Percentiles rank a stretch among this genome's conserved stretches.
Evolutionary conservation across 495 filamentous ascomycete genomes (phyloP).

Genomic region (Staphylotrichum longicolle): DNA sequence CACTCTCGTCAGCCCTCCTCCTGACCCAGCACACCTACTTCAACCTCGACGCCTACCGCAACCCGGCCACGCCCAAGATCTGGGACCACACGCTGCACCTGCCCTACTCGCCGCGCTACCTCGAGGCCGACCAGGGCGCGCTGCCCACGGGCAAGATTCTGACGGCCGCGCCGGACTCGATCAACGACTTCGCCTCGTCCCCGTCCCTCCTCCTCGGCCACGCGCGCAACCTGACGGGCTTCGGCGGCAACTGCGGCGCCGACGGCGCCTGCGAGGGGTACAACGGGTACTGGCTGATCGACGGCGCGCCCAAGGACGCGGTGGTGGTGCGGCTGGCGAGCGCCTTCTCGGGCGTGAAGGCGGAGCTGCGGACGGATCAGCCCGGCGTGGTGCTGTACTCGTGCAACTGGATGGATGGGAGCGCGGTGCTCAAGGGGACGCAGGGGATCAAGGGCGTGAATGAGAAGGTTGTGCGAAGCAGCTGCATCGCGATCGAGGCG

Average conservation of each 20-base stretch:
- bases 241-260: constrained; percentile 65
- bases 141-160: constrained; percentile 71
- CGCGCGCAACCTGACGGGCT: constrained; percentile 54
- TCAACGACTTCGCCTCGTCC: constrained; percentile 68
- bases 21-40: constrained; percentile 81
- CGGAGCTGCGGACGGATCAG: constrained; percentile 70
- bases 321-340: constrained; percentile 59
- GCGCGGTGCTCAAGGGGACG: constrained; percentile 55
- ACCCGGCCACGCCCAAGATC: constrained; percentile 56
- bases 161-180: constrained; percentile 53
- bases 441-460: constrained; percentile 56
- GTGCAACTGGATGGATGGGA: constrained; percentile 70
- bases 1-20: constrained; percentile 52
- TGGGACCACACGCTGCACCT: constrained; percentile 70
- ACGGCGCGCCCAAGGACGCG: constrained; percentile 58
- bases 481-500: constrained; percentile 61
- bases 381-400: constrained; percentile 68
- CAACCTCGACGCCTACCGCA: constrained; percentile 76
- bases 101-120: constrained; percentile 67
- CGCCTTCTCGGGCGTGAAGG: constrained; percentile 60
- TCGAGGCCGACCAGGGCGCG: constrained; percentile 65
- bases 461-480: constrained; percentile 52
- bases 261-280: constrained; percentile 68
- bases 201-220: constrained; percentile 63
- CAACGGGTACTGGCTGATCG: constrained; percentile 73